These are phyloP conservation scores for Malus fusca DNA, from an alignment of 306 rosid species.

Conservation along the genomic window DNA sequence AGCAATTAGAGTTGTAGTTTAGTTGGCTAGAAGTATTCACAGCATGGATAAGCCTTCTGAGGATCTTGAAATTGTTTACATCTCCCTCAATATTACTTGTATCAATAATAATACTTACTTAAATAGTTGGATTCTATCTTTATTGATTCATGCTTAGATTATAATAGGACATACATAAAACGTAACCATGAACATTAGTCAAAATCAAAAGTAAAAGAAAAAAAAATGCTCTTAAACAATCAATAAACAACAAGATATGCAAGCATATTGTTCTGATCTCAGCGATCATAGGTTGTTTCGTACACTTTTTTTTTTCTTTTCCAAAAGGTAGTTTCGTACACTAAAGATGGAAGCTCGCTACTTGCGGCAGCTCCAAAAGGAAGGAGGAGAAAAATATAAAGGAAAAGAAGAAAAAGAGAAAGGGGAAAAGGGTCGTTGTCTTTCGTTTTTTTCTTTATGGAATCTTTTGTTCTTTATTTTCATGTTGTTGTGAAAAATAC, in stretches of 20 bases:
- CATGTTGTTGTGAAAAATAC: background rate
- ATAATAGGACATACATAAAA: background rate
- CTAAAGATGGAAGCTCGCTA: background rate
- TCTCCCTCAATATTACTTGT: background rate
- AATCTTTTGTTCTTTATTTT: background rate
- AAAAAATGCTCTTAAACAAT: background rate
- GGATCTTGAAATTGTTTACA: background rate
- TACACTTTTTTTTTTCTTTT: too few relatives aligned
- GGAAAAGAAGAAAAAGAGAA: background rate
- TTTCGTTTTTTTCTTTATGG: background rate
- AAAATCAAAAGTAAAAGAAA: background rate
- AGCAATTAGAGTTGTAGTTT: background rate
- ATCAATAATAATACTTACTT: too few relatives aligned
- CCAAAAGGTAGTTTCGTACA: background rate
- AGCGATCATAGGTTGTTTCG: background rate
- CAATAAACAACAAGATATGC: background rate
- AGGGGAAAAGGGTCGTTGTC: background rate
- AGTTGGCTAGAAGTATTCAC: background rate
- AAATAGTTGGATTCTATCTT: background rate
- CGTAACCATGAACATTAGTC: background rate
- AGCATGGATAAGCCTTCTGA: background rate
- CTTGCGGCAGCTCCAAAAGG: background rate
- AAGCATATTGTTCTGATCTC: background rate
- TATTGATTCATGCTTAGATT: too few relatives aligned
- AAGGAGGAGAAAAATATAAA: background rate